Evolutionary conservation across 2,329 filamentous ascomycete genomes (phyloP).

Genomic region (Paracoccidioides brasiliensis): DNA sequence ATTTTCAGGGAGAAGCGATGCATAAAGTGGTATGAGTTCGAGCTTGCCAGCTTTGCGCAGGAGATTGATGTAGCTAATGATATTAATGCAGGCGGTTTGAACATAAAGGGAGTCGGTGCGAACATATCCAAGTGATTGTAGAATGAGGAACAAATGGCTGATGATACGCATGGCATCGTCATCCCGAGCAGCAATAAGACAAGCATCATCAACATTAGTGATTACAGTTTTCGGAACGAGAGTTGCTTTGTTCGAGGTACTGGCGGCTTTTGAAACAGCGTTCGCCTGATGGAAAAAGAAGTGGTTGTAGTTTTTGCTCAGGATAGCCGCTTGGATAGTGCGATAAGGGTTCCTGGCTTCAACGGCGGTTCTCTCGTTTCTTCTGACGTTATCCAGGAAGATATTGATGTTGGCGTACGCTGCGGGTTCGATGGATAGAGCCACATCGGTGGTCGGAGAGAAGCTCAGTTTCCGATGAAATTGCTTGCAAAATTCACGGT

Average conservation of each 20-base stretch:
- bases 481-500: conserved; percentile 51
- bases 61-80: conserved; percentile 70
- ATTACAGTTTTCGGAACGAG: conserved; percentile 28
- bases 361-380: conserved; percentile 23
- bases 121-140: conserved; percentile 46
- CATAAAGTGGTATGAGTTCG: conserved; percentile 76
- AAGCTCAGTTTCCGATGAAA: conserved; percentile 37
- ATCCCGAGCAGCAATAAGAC: conserved; percentile 28
- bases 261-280: conserved; percentile 26
- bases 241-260: conserved; percentile 15
- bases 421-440: conserved; percentile 45
- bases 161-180: conserved; percentile 55
- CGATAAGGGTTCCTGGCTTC: conserved; percentile 34
- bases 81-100: conserved; percentile 50
- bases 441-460: conserved; percentile 40
- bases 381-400: conserved; percentile 25
- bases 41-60: conserved; percentile 59
- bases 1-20: conserved; percentile 56
- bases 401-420: conserved; percentile 26
- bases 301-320: conserved; percentile 29
- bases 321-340: conserved; percentile 31
- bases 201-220: conserved; percentile 37
- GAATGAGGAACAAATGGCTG: conserved; percentile 53
- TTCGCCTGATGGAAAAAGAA: conserved; percentile 31
- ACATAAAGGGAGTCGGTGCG: conserved; percentile 41